phyloP scores from a whole-genome alignment of 164 flowering plant species.

The Cinnamomum micranthum region DNA sequence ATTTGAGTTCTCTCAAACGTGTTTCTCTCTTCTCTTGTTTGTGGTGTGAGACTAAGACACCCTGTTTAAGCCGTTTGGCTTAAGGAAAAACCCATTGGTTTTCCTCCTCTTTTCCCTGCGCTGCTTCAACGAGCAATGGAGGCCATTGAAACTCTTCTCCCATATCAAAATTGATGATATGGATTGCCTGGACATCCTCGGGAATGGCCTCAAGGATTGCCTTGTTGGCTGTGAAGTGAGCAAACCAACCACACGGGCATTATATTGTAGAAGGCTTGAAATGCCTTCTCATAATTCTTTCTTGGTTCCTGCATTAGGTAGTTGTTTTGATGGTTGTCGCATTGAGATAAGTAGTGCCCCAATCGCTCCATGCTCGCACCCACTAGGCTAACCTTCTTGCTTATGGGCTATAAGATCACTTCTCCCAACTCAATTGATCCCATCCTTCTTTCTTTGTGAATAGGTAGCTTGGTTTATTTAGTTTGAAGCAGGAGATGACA shows the following conservation, averaged over 20 bases:
- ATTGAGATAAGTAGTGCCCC: constrained; percentile 28
- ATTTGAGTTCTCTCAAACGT: too few species aligned
- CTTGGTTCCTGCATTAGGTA: constrained; percentile 39
- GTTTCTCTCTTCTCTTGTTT: too few species aligned
- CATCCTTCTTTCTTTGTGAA: constrained; percentile 2
- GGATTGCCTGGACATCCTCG: constrained; percentile 28
- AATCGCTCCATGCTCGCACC: constrained; percentile 43
- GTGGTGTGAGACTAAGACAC: too few species aligned
- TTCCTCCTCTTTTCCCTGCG: too few species aligned
- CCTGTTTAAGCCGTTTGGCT: too few species aligned
- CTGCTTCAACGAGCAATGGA: too few species aligned
- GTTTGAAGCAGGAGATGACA: too few species aligned
- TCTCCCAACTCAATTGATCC: constrained; percentile 37
- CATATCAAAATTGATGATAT: constrained; percentile 49
- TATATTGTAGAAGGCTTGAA: constrained; percentile 40
- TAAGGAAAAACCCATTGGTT: too few species aligned
- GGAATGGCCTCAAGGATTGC: constrained; percentile 55
- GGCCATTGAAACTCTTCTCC: constrained; percentile 45
- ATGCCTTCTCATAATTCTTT: constrained; percentile 37
- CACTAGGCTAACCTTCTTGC: constrained; percentile 37
- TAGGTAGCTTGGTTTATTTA: too few species aligned
- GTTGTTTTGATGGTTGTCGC: constrained; percentile 21
- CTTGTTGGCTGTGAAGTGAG: constrained; percentile 46
- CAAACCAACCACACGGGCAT: constrained; percentile 41
- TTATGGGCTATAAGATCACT: constrained; percentile 31